These are phyloP conservation scores for Boletus rubroflammeus DNA, from an alignment of 768 basidiomycete species.

Conservation along the genomic window DNA sequence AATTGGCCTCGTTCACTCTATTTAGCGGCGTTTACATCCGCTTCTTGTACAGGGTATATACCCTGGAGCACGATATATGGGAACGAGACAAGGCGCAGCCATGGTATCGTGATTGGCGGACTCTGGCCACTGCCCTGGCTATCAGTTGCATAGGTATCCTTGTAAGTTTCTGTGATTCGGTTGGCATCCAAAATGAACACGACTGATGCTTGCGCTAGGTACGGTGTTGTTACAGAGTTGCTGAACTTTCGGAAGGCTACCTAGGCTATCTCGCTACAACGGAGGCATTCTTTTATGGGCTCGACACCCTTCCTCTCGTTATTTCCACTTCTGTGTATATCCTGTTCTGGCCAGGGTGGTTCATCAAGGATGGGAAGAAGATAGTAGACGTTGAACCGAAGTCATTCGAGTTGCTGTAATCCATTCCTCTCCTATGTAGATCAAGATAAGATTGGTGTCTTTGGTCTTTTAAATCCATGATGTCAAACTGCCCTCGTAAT, in stretches of 20 bases:
- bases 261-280: slow-evolving; percentile 51
- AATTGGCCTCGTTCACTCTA: slow-evolving; percentile 48
- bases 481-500: background rate
- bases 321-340: slow-evolving; percentile 56
- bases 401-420: slow-evolving; percentile 26
- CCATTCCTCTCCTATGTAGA: background rate
- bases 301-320: slow-evolving; percentile 66
- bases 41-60: slow-evolving; percentile 49
- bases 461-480: background rate
- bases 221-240: slow-evolving; percentile 59
- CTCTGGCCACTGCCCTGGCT: slow-evolving; percentile 46
- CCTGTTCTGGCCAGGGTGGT: slow-evolving; percentile 63
- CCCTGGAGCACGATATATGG: slow-evolving; percentile 35
- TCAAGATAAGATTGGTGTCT: no score
- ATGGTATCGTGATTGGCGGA: slow-evolving; percentile 59
- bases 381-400: background rate
- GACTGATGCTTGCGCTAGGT: slow-evolving; percentile 36
- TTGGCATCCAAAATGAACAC: background rate
- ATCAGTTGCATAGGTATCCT: slow-evolving; percentile 62
- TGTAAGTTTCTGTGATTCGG: slow-evolving; percentile 35
- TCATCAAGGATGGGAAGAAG: slow-evolving; percentile 30
- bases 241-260: slow-evolving; percentile 65
- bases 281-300: slow-evolving; percentile 61
- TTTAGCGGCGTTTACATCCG: slow-evolving; percentile 46
- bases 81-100: slow-evolving; percentile 31